Percentiles rank a stretch among this genome's conserved stretches.
phyloP scores from a whole-genome alignment of 73 alveolate genomes.

The Effrenium voratum region DNA sequence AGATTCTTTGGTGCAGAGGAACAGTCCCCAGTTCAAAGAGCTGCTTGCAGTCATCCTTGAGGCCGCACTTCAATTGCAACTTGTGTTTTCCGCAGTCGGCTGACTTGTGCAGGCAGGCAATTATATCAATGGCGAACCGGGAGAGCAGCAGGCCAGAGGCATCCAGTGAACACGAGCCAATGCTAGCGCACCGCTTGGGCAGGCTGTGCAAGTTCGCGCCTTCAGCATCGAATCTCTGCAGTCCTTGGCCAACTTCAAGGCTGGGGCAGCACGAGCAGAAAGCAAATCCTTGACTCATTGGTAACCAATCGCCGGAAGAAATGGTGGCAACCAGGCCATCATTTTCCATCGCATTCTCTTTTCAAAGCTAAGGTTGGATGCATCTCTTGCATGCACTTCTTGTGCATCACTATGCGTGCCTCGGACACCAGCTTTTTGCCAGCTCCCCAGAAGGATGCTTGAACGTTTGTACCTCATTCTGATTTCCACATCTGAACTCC shows the following conservation, averaged over 20 bases:
- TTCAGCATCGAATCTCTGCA: constrained; percentile 67
- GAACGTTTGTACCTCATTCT: not conserved
- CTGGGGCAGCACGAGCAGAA: not conserved
- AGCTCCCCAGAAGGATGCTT: not conserved
- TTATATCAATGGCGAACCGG: constrained; percentile 51
- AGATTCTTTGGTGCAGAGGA: not conserved
- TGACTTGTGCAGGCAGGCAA: constrained; percentile 19
- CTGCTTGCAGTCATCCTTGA: constrained; percentile 56
- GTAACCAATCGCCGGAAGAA: too few relatives aligned
- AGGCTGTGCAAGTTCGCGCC: constrained; percentile 44
- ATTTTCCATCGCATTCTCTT: not conserved
- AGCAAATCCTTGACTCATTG: too few relatives aligned
- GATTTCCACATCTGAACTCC: not conserved
- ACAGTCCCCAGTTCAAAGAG: constrained; percentile 11
- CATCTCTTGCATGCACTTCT: constrained; percentile 74
- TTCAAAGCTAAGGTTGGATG: constrained; percentile 33
- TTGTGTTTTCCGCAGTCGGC: too few relatives aligned
- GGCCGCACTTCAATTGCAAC: not conserved
- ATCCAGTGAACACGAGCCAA: not conserved
- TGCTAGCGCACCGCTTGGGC: not conserved
- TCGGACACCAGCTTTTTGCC: constrained; percentile 35
- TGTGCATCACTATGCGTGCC: constrained; percentile 77
- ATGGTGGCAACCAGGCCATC: too few relatives aligned
- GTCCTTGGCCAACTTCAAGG: constrained; percentile 77
- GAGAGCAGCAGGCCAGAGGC: not conserved